Evolutionary conservation across 352 stramenopile genomes (phyloP).

Genomic region (Pythium volutum): DNA sequence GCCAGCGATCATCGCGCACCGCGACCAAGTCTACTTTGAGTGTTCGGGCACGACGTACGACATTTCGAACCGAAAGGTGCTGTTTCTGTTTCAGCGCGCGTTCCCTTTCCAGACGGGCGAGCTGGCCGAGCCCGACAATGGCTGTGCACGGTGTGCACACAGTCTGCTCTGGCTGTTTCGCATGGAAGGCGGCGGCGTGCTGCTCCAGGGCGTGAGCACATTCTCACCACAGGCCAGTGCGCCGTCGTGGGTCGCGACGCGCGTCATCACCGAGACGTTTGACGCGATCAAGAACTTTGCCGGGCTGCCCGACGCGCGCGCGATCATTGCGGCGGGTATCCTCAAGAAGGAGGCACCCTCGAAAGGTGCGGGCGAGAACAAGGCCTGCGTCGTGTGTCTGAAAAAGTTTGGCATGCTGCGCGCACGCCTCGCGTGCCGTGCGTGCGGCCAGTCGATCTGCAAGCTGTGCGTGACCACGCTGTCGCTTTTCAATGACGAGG

Average conservation of each 20-base stretch:
- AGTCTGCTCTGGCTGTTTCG: conserved; percentile 20
- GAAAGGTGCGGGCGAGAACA: conserved; percentile 14
- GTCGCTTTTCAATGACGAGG: conserved; percentile 32
- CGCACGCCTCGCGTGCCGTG: conserved; percentile 21
- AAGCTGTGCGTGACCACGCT: conserved; percentile 27
- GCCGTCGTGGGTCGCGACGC: conserved; percentile 20
- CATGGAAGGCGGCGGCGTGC: conserved; percentile 20
- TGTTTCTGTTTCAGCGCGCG: conserved; percentile 26
- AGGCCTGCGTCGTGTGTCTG: conserved; percentile 23
- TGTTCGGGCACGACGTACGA: conserved; percentile 27
- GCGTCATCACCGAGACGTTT: conserved; percentile 22
- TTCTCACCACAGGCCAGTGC: conserved; percentile 6
- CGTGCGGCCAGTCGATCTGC: conserved; percentile 27
- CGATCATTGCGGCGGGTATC: conserved; percentile 13
- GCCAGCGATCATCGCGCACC: conserved; percentile 13
- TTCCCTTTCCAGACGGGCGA: conserved; percentile 24
- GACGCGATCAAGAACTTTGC: conserved; percentile 22
- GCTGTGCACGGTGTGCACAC: conserved; percentile 13
- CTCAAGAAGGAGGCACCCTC: conserved; percentile 9
- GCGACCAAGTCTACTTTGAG: conserved; percentile 30
- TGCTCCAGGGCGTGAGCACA: conserved; percentile 17
- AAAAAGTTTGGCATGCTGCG: conserved; percentile 32
- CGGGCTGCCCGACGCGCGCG: conserved; percentile 16
- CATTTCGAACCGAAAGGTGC: conserved; percentile 20
- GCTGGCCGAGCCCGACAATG: conserved; percentile 22